phyloP scores from a whole-genome alignment of 2,329 filamentous ascomycete species.

The Dichotomopilus funicola region DNA sequence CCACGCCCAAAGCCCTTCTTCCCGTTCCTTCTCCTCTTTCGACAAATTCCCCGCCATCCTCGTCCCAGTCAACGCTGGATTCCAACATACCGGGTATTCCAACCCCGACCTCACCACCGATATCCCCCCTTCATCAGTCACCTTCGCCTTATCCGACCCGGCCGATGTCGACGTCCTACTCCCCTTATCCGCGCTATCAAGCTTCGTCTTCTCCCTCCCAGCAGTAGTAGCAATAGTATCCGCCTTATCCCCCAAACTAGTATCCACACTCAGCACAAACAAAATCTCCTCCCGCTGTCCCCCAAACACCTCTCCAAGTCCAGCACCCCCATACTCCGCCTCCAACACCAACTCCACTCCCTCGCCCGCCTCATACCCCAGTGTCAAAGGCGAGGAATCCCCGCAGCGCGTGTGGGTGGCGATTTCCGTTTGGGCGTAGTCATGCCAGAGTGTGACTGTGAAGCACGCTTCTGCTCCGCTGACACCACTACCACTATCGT shows the following conservation, averaged over 20 bases:
- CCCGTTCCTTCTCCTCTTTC: neutral
- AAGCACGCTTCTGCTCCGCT: conserved; percentile 10
- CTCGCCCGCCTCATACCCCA: conserved; percentile 10
- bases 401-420: conserved; percentile 9
- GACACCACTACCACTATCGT: too few relatives aligned
- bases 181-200: too few relatives aligned
- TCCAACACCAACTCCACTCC: conserved; percentile 13
- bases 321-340: conserved; percentile 12
- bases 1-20: too few relatives aligned
- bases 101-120: neutral
- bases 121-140: conserved; percentile 5
- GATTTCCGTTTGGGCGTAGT: conserved; percentile 4
- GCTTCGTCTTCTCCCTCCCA: too few relatives aligned
- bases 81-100: neutral
- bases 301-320: too few relatives aligned
- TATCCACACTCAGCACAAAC: conserved; percentile 12
- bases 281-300: conserved; percentile 7
- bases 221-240: neutral
- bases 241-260: conserved; percentile 12
- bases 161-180: too few relatives aligned
- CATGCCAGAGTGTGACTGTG: conserved; percentile 10
- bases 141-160: neutral
- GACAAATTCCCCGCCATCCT: conserved; percentile 1
- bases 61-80: neutral
- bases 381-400: conserved; percentile 1